Conservation (phyloP, 1,139 yeast species). For the Nematodospora anomalae region DNA sequence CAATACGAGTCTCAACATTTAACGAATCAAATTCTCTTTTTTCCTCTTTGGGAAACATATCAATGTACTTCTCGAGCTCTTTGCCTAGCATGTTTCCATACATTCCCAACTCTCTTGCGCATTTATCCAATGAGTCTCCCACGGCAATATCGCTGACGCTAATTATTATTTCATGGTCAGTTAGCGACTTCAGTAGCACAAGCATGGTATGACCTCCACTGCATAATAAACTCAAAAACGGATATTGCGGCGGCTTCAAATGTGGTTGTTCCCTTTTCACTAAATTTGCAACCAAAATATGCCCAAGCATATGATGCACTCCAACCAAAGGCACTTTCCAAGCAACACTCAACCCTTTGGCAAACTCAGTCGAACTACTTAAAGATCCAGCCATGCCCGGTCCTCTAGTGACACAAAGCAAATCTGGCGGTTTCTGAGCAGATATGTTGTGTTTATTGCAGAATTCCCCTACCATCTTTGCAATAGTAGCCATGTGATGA, state of each 20-base stretch:
- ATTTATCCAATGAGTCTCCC: conserved; percentile 92
- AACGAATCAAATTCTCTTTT: conserved; percentile 21
- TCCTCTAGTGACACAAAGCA: conserved; percentile 89
- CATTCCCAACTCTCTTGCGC: conserved; percentile 82
- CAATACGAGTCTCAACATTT: conserved; percentile 20
- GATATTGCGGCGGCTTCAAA: conserved; percentile 53
- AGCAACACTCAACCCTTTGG: conserved; percentile 80
- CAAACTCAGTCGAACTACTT: conserved; percentile 78
- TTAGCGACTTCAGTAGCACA: conserved; percentile 60
- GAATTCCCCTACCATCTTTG: conserved; percentile 26
- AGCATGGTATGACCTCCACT: conserved; percentile 97
- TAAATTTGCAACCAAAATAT: conserved; percentile 69
- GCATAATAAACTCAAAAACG: conserved; percentile 76
- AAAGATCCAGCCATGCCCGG: conserved; percentile 97
- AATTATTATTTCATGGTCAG: conserved; percentile 69
- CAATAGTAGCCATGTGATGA: conserved; percentile 66
- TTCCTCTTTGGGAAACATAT: conserved; percentile 25
- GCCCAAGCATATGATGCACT: conserved; percentile 97
- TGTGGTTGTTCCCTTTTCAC: conserved; percentile 36
- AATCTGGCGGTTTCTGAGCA: conserved; percentile 53
- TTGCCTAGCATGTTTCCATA: conserved; percentile 83
- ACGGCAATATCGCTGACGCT: conserved; percentile 86
- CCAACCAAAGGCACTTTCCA: conserved; percentile 80
- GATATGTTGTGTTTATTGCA: conserved; percentile 26
- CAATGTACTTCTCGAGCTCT: conserved; percentile 66